These are phyloP conservation scores for Euptelea pleiosperma DNA, from an alignment of 164 flowering plant species.

Conservation along the genomic window DNA sequence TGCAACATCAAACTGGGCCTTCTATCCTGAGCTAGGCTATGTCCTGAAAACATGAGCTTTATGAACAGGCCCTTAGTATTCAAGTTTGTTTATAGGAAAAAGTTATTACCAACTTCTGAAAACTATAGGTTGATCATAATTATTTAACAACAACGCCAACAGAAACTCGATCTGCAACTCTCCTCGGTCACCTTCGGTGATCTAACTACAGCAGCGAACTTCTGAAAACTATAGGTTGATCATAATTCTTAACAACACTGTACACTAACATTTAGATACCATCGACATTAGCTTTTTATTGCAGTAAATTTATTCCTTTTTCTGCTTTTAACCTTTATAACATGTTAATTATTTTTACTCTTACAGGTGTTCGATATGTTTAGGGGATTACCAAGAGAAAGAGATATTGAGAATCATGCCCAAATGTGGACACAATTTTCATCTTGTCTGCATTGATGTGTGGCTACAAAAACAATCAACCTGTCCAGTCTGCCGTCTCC, in stretches of 20 bases:
- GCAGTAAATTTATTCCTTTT: not conserved
- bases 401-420: conserved; percentile 75
- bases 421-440: conserved; percentile 72
- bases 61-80: no score
- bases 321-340: not conserved
- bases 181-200: no score
- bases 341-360: not conserved
- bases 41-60: no score
- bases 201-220: no score
- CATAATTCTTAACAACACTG: not conserved
- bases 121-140: no score
- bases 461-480: conserved; percentile 78
- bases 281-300: not conserved
- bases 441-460: conserved; percentile 65
- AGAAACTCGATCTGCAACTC: no score
- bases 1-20: no score
- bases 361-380: conserved; percentile 68
- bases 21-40: no score
- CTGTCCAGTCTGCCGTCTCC: conserved; percentile 77
- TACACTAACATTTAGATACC: no score
- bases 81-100: no score
- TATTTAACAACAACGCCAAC: no score
- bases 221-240: not conserved
- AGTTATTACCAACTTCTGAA: no score
- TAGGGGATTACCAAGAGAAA: conserved; percentile 75